A percentile compares a stretch with the other conserved stretches of the same genome.
Evolutionary conservation across 257 asterid species (phyloP).

Genomic region (Solanum sejunctum): DNA sequence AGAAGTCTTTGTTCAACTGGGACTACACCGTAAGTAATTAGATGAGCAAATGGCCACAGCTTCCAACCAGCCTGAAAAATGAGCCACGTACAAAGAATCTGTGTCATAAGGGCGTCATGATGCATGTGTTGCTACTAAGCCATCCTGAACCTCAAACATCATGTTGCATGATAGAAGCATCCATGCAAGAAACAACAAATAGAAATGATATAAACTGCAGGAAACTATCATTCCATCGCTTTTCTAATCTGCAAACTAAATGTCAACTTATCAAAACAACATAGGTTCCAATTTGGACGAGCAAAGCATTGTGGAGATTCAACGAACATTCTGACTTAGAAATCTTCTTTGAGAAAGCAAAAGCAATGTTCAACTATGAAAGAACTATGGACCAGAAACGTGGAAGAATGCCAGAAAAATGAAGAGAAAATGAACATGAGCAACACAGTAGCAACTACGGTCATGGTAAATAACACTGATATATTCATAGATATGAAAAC

Average conservation of each 20-base stretch:
- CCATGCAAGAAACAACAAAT: not conserved
- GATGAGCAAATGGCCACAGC: constrained; percentile 50
- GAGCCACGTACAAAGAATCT: not conserved
- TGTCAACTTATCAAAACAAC: not conserved
- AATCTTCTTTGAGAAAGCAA: not conserved
- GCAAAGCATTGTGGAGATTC: not conserved
- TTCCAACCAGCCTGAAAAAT: constrained; percentile 44
- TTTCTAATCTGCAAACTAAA: not conserved
- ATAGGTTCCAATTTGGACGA: not conserved
- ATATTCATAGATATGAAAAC: not conserved
- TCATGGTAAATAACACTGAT: not conserved
- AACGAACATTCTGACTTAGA: not conserved
- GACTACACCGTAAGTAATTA: constrained; percentile 32
- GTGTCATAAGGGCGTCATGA: not conserved
- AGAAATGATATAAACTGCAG: not conserved
- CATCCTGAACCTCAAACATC: not conserved
- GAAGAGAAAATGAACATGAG: not conserved
- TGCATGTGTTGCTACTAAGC: not conserved
- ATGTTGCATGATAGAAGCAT: not conserved
- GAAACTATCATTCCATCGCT: not conserved
- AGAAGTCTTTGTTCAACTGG: constrained; percentile 42
- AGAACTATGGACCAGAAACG: not conserved
- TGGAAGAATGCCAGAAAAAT: not conserved
- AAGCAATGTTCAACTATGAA: not conserved
- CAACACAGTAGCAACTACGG: not conserved